A percentile compares a stretch with the other conserved stretches of the same genome.
phyloP scores from a whole-genome alignment of 495 filamentous ascomycete genomes.

The Opeltia flavorubescens region DNA sequence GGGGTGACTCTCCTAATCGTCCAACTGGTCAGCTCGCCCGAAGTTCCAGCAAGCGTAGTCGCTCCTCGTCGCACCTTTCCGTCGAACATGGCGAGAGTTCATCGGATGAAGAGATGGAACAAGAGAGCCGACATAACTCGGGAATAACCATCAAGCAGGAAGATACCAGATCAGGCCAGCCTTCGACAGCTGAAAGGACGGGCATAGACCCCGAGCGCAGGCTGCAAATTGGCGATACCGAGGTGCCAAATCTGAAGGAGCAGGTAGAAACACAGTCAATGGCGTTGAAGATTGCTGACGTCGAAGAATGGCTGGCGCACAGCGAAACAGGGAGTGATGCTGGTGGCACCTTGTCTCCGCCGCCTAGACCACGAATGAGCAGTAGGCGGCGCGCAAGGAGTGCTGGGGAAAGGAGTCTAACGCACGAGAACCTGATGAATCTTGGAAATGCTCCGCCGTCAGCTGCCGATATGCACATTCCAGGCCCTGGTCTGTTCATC shows the following conservation, averaged over 20 bases:
- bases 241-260: constrained; percentile 32
- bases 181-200: constrained; percentile 12
- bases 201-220: constrained; percentile 30
- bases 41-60: constrained; percentile 20
- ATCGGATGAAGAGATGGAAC: constrained; percentile 21
- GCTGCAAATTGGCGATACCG: constrained; percentile 17
- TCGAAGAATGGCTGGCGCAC: constrained; percentile 31
- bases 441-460: constrained; percentile 11
- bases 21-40: constrained; percentile 14
- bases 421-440: constrained; percentile 19
- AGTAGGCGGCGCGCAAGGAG: constrained; percentile 31
- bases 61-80: constrained; percentile 26
- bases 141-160: background rate
- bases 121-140: constrained; percentile 10
- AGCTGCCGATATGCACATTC: constrained; percentile 19
- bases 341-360: constrained; percentile 20
- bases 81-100: constrained; percentile 16
- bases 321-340: constrained; percentile 29
- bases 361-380: constrained; percentile 5
- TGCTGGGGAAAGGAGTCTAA: constrained; percentile 28
- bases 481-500: constrained; percentile 32
- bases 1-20: constrained; percentile 35
- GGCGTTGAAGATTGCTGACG: constrained; percentile 30
- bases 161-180: background rate
- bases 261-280: constrained; percentile 26